Conservation (phyloP, 192 early-diverging fungal species). For the Rhizoclosmatium globosum region DNA sequence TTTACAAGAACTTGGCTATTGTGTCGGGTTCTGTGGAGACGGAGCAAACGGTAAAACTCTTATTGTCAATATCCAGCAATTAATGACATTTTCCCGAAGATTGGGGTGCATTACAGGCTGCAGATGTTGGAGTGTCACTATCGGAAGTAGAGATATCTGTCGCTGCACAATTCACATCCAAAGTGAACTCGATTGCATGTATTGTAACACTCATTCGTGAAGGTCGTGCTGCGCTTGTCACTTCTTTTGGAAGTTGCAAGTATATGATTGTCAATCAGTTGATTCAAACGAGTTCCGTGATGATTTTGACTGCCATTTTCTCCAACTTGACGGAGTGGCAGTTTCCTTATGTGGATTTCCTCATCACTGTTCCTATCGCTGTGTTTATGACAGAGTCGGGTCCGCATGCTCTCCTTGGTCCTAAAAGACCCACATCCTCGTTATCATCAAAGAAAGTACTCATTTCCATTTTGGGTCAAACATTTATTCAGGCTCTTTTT, state of each 20-base stretch:
- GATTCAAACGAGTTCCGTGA: slow-evolving; percentile 96
- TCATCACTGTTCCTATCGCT: slow-evolving; percentile 78
- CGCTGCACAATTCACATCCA: slow-evolving; percentile 96
- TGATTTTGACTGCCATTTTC: slow-evolving; percentile 88
- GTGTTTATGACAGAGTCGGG: slow-evolving; percentile 88
- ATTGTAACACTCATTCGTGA: slow-evolving; percentile 90
- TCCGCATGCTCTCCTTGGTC: slow-evolving; percentile 73
- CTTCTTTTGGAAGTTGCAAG: slow-evolving; percentile 98
- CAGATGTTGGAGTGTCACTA: slow-evolving; percentile 95
- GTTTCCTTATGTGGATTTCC: slow-evolving; percentile 75
- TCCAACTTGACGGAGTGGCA: slow-evolving; percentile 93
- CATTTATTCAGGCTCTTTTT: slow-evolving; percentile 81
- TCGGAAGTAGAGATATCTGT: slow-evolving; percentile 98
- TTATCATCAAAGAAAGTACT: slow-evolving; percentile 91
- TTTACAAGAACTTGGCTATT: slow-evolving; percentile 90
- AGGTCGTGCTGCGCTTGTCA: slow-evolving; percentile 94
- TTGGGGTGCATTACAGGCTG: slow-evolving; percentile 94
- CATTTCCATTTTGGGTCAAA: slow-evolving; percentile 89
- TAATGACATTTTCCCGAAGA: slow-evolving; percentile 40
- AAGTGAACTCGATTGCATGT: slow-evolving; percentile 88
- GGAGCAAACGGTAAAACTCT: slow-evolving; percentile 82
- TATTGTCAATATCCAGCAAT: not conserved
- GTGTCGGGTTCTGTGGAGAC: slow-evolving; percentile 98
- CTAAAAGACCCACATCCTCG: slow-evolving; percentile 88
- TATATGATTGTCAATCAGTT: slow-evolving; percentile 98